Evolutionary conservation across 257 asterid genomes (phyloP).

Genomic region (Capsicum baccatum): DNA sequence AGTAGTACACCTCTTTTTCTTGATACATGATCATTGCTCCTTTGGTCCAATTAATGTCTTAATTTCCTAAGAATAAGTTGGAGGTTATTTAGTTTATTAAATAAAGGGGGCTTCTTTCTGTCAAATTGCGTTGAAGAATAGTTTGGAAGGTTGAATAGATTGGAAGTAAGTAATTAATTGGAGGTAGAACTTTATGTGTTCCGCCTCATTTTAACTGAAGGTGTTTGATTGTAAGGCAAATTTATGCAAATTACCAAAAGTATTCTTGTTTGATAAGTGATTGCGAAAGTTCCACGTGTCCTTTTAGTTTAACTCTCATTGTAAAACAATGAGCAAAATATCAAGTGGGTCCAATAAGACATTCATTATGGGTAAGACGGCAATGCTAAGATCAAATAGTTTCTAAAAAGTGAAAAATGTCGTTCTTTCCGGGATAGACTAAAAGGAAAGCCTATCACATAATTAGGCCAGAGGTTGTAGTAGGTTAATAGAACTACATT

Average conservation of each 20-base stretch:
- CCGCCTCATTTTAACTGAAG: not conserved
- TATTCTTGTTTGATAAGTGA: not conserved
- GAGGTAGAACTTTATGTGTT: not conserved
- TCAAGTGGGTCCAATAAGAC: conserved; percentile 17
- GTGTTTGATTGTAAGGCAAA: not conserved
- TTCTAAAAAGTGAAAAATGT: not conserved
- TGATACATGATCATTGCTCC: not conserved
- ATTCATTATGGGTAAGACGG: not conserved
- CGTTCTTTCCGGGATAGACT: not conserved
- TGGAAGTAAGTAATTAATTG: not conserved
- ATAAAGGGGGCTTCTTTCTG: not conserved
- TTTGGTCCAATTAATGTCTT: conserved; percentile 5
- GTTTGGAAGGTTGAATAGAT: not conserved
- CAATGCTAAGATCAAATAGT: not conserved
- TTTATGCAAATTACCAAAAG: not conserved
- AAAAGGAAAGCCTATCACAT: not conserved
- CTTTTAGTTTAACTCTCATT: not conserved
- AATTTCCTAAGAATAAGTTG: not conserved
- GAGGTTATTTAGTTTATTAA: not conserved
- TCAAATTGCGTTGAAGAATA: not conserved
- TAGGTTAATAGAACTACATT: conserved; percentile 2
- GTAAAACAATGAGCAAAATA: not conserved
- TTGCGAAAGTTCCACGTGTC: not conserved
- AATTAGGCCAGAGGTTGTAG: not conserved
- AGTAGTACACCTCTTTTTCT: not conserved